Evolutionary conservation across 2,329 filamentous ascomycete species (phyloP).

Genomic region (Metarhizium brunneum): DNA sequence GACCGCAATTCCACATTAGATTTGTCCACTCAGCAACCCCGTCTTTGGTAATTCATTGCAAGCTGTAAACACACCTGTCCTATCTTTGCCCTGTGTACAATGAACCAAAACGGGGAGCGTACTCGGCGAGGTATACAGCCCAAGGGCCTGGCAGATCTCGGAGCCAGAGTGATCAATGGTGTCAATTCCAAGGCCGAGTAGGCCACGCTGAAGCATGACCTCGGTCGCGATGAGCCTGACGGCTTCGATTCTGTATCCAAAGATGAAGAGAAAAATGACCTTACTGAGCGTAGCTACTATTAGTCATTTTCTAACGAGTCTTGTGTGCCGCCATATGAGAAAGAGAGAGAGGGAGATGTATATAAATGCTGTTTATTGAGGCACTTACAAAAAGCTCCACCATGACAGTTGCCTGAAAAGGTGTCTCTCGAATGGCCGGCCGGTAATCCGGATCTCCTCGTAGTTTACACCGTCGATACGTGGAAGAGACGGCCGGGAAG

Average conservation of each 20-base stretch:
- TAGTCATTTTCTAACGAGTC: no score
- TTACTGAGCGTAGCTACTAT: constrained; percentile 13
- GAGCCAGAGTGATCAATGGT: constrained; percentile 58
- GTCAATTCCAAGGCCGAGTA: constrained; percentile 60
- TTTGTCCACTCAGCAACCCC: no score
- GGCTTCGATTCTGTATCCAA: constrained; percentile 60
- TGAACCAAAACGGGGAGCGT: constrained; percentile 63
- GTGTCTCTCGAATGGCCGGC: constrained; percentile 57
- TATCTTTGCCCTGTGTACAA: constrained; percentile 85
- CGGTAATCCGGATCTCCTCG: constrained; percentile 63
- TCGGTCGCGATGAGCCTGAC: constrained; percentile 60
- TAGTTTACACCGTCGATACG: constrained; percentile 57
- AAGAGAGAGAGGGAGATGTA: background rate
- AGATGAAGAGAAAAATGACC: constrained; percentile 50
- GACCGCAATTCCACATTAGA: no score
- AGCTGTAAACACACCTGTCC: constrained; percentile 28
- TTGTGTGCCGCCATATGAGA: no score
- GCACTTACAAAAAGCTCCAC: constrained; percentile 50
- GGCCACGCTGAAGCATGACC: constrained; percentile 63
- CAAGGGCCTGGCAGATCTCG: constrained; percentile 41
- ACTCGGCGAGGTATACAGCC: constrained; percentile 17
- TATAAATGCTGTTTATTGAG: background rate
- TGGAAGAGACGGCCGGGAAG: constrained; percentile 42
- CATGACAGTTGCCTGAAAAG: constrained; percentile 61
- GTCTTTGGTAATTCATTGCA: no score